These are phyloP conservation scores for Pseudocercospora macadamiae DNA, from an alignment of 2,329 filamentous ascomycete species.

Conservation along the genomic window DNA sequence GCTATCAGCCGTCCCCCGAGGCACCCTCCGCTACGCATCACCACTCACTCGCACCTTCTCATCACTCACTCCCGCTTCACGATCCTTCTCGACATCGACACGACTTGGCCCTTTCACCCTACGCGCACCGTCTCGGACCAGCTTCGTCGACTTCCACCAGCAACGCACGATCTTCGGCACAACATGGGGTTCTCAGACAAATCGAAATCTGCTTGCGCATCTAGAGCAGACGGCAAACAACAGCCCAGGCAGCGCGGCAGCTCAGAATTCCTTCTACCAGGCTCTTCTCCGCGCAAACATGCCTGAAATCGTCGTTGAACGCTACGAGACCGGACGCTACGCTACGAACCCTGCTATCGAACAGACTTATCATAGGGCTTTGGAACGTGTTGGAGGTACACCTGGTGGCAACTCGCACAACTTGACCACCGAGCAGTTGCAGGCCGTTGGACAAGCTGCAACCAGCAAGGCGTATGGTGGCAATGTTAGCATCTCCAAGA, in stretches of 20 bases:
- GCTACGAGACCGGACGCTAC: slow-evolving; percentile 84
- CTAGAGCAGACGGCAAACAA: slow-evolving; percentile 91
- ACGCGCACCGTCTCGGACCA: slow-evolving; percentile 20
- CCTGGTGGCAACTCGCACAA: slow-evolving; percentile 43
- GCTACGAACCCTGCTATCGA: slow-evolving; percentile 79
- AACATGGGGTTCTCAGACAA: slow-evolving; percentile 43
- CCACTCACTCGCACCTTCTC: slow-evolving; percentile 39
- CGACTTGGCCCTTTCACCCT: slow-evolving; percentile 36
- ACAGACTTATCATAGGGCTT: slow-evolving; percentile 74
- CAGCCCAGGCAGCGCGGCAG: slow-evolving; percentile 81
- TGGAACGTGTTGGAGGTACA: slow-evolving; percentile 62
- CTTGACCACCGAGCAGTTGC: slow-evolving; percentile 65
- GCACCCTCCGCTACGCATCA: slow-evolving; percentile 39
- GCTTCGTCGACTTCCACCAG: slow-evolving; percentile 43
- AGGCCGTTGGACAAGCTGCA: slow-evolving; percentile 80
- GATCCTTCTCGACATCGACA: slow-evolving; percentile 46
- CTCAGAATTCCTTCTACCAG: slow-evolving; percentile 93
- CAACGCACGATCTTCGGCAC: slow-evolving; percentile 49
- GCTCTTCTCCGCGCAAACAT: slow-evolving; percentile 88
- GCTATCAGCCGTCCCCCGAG: slow-evolving; percentile 35
- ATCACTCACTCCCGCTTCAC: slow-evolving; percentile 24
- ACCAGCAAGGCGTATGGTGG: slow-evolving; percentile 71
- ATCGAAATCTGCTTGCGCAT: slow-evolving; percentile 70
- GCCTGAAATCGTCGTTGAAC: slow-evolving; percentile 88
- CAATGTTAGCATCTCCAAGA: slow-evolving; percentile 61